Evolutionary conservation across 192 early-diverging fungal genomes (phyloP).

Genomic region (Pilaira anomala): DNA sequence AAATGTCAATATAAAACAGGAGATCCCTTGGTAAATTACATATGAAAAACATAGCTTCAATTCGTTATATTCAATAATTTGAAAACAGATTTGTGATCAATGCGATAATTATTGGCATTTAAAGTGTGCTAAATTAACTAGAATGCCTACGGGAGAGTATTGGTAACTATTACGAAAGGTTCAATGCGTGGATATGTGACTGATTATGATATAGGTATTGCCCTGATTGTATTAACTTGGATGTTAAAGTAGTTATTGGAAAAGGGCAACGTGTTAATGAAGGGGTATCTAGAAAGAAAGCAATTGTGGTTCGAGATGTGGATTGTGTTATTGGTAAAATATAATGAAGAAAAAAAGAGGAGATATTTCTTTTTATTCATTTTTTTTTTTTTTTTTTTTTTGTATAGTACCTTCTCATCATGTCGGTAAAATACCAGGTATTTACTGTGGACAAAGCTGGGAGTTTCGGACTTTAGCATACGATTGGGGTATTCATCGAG

Average conservation of each 20-base stretch:
- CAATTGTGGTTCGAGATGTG: constrained; percentile 3
- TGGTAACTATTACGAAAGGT: too few relatives aligned
- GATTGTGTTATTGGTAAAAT: constrained; percentile 14
- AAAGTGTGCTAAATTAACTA: constrained; percentile 41
- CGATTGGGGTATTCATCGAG: constrained; percentile 51
- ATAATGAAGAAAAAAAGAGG: neutral
- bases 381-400: neutral
- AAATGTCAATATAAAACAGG: constrained; percentile 51
- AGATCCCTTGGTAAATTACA: constrained; percentile 42
- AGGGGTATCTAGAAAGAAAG: constrained; percentile 35
- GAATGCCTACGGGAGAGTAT: constrained; percentile 46
- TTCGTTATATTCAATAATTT: too few relatives aligned
- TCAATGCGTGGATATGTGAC: too few relatives aligned
- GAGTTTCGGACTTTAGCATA: constrained; percentile 41
- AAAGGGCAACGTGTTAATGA: constrained; percentile 44
- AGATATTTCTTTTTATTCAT: neutral
- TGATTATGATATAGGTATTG: constrained; percentile 40
- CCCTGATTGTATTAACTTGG: constrained; percentile 44
- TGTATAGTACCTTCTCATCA: constrained; percentile 42
- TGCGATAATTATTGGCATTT: constrained; percentile 56
- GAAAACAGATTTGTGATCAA: constrained; percentile 48
- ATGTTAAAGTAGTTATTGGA: constrained; percentile 27
- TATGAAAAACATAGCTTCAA: neutral
- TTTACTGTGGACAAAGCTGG: constrained; percentile 59
- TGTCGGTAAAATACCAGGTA: constrained; percentile 55